Conservation (phyloP, 306 rosid genomes). For the Vachellia collinsii region DNA sequence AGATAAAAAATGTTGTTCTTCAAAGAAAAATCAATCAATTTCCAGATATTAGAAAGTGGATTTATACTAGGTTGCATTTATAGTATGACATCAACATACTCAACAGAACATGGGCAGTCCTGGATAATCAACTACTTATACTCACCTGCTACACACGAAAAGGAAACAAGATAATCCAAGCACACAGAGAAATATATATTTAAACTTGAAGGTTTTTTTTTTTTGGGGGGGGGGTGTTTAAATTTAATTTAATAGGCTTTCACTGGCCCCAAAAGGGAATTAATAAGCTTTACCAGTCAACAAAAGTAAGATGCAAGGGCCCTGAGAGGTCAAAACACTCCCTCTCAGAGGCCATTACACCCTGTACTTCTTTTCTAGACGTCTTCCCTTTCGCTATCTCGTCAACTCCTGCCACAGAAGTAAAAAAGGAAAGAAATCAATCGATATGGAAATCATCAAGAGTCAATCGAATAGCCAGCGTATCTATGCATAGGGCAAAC, state of each 20-base stretch:
- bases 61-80: constrained; percentile 6
- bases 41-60: constrained; percentile 7
- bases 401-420: constrained; percentile 32
- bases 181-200: neutral
- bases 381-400: constrained; percentile 40
- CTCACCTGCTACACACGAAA: neutral
- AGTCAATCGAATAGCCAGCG: neutral
- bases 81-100: neutral
- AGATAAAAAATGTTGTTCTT: neutral
- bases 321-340: constrained; percentile 75
- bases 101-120: neutral
- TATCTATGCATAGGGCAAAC: too few species aligned
- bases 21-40: neutral
- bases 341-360: constrained; percentile 73
- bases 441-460: neutral
- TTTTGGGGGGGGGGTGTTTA: too few species aligned
- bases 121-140: constrained; percentile 2
- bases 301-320: constrained; percentile 70
- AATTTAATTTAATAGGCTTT: neutral
- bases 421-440: constrained; percentile 5
- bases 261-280: neutral
- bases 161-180: constrained; percentile 25
- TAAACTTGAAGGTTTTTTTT: neutral
- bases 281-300: constrained; percentile 67
- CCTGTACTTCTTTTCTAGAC: neutral